These are phyloP conservation scores for Cicer pinnatifidum DNA, from an alignment of 306 rosid genomes.

Conservation along the genomic window DNA sequence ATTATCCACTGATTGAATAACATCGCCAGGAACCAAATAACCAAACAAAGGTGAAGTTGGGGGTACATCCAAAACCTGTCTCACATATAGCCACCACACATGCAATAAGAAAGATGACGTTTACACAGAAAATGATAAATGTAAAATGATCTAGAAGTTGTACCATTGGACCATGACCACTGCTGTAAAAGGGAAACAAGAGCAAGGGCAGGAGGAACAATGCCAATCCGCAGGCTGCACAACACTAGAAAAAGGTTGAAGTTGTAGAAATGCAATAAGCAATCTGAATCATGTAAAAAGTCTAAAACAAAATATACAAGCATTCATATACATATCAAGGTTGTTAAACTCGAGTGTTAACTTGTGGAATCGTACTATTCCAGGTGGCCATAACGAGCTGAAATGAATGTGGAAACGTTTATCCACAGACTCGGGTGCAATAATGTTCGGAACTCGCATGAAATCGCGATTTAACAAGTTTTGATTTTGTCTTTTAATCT, in stretches of 20 bases:
- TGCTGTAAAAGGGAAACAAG: conserved; percentile 75
- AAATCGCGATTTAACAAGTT: not conserved
- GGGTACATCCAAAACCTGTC: conserved; percentile 73
- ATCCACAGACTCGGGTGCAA: not conserved
- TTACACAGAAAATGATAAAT: conserved; percentile 19
- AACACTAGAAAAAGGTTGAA: conserved; percentile 58
- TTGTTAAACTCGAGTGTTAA: not conserved
- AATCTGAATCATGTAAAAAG: conserved; percentile 18
- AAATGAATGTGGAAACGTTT: conserved; percentile 1
- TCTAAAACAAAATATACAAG: conserved; percentile 14
- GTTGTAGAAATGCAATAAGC: conserved; percentile 38
- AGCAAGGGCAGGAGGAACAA: conserved; percentile 73
- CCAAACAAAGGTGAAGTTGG: conserved; percentile 69
- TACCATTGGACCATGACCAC: conserved; percentile 69
- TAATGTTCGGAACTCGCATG: not conserved
- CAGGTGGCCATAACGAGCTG: not conserved
- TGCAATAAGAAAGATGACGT: conserved; percentile 37
- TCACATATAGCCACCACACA: conserved; percentile 42
- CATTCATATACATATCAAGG: conserved; percentile 1
- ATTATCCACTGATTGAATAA: conserved; percentile 69
- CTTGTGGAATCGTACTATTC: not conserved
- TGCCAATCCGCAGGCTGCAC: conserved; percentile 74
- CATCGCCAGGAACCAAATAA: conserved; percentile 72
- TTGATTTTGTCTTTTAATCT: not conserved
- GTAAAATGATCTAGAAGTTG: conserved; percentile 22